Base-by-base conservation (phyloP, 108 stramenopile genomes). In the Pseudonitzschia multiseries region DNA sequence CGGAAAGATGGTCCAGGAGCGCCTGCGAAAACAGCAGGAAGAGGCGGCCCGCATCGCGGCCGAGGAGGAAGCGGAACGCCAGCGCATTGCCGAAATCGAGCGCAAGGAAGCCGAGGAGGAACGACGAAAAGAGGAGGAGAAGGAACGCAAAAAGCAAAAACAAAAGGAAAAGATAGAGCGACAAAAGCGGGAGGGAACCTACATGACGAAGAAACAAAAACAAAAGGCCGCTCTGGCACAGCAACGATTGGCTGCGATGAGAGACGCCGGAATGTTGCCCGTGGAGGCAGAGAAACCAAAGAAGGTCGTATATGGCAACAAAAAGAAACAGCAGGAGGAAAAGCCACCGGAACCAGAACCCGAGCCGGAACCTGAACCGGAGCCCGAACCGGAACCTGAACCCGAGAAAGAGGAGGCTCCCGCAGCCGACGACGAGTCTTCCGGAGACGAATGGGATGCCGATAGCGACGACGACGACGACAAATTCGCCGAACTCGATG, bases 201-300 rank as follows among this genome's bases (percentile, higher is more conserved):
- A 96, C 84, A 92, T 93, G 93, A 96, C 96, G 31, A 93, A 93
- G 81, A 85, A 83, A 17, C 92, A 96, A 73, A 93, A 88, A 73
- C 79, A 81, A 56, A 89, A 94, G 79, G 88, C 88, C 13, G 76
- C 72, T 48, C 60, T 85, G 83, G 90, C 93, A 28, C 82, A 91
- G 66, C 86, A 86, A 61, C 71, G 96, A 48, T 51, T 94, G 61
- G 86, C 85, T 59, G 87, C 89, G 14, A 96, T 96, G 96, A 74
- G 79, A 70, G 88, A 85, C 14, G 92, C 93, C 50, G 96, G 96
- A 27, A 96, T 96, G 96, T 22, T 88, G 15, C 78, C 77, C 14
- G 73, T 77, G 8, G 85, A 83, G 18, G 84, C 73, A 56, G 84
- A 84, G 70, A 76, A 65, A 68, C 22, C 74, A 86, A 76, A 77